phyloP scores from a whole-genome alignment of 495 filamentous ascomycete species.

The Aspergillus diversus region DNA sequence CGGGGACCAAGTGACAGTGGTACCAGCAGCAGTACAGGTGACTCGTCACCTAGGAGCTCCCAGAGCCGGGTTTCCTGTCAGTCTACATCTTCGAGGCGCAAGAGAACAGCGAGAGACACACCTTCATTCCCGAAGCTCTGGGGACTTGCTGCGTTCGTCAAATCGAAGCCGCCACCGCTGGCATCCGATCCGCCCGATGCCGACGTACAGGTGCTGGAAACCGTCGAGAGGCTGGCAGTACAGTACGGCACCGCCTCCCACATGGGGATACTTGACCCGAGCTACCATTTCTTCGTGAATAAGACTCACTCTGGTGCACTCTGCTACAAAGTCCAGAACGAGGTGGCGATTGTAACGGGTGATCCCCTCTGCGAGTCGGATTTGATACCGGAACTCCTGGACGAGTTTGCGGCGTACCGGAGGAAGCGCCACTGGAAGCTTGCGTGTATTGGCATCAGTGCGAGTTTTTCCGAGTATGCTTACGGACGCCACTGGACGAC shows the following conservation, averaged over 20 bases:
- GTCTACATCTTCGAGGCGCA: too few species aligned
- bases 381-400: constrained; percentile 30
- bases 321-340: constrained; percentile 43
- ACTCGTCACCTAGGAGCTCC: too few species aligned
- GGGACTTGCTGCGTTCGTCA: too few species aligned
- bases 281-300: constrained; percentile 48
- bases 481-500: constrained; percentile 36
- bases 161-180: too few species aligned
- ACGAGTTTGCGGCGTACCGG: constrained; percentile 44
- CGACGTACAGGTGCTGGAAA: not conserved
- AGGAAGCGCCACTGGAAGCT: constrained; percentile 32
- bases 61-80: too few species aligned
- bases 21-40: too few species aligned
- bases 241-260: constrained; percentile 45
- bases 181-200: too few species aligned
- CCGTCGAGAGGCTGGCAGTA: constrained; percentile 29
- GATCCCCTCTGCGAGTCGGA: constrained; percentile 41
- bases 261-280: constrained; percentile 50
- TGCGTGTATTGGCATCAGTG: constrained; percentile 44
- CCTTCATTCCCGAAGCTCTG: too few species aligned
- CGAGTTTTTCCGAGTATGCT: constrained; percentile 21
- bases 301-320: constrained; percentile 37
- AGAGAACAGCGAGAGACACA: too few species aligned
- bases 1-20: too few species aligned
- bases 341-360: constrained; percentile 42